Evolutionary conservation across 164 flowering plant species (phyloP), one percentile per base, ranked within the genome.

Genomic region (Hamamelis virginiana): DNA sequence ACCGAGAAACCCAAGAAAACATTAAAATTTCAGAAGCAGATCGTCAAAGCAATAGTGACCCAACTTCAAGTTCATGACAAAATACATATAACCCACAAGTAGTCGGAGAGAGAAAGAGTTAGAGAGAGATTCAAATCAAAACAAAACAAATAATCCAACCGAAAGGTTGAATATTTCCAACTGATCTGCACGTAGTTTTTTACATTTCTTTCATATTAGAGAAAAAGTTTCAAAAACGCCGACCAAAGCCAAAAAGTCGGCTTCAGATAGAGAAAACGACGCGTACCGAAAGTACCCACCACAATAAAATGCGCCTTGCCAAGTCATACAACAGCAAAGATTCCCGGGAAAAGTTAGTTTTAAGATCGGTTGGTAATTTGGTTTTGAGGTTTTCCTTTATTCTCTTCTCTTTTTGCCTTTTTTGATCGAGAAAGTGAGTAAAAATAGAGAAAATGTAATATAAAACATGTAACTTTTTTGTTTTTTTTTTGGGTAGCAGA

Each of bases 191-290:
- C 71, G 75, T 72, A 65, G 68, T 59, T 65, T 65, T 75, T 22
- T 1, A 19, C 22, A 44, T 55, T 3, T 55, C 22, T 55, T 55
- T 55, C 10, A 15, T 55, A 13, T 23, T 27, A 4, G 8, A 22
- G 22, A 66, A 58, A 13, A 59, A 9, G 9, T n/a, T 18, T 52
- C 47, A 61, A 27, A 10, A 25, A 44, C 53, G 83, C 76, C 76
- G 80, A 82, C 82, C 50, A 62, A 59, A 22, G 58, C 57, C 51
- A 59, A 69, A 72, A 81, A 75, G 89, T 80, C 85, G 86, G 85
- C 83, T 76, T 75, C 66, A 60, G 76, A 74, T 57, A 58, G 59
- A 65, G 70, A 74, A 67, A 71, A 66, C 59, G 70, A 72, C 68
- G 68, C 38, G 52, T 70, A 64, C 71, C 77, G 76, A 75, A 77